Conservation (phyloP, 2,329 filamentous ascomycete species). For the Pezicula rhizophila region DNA sequence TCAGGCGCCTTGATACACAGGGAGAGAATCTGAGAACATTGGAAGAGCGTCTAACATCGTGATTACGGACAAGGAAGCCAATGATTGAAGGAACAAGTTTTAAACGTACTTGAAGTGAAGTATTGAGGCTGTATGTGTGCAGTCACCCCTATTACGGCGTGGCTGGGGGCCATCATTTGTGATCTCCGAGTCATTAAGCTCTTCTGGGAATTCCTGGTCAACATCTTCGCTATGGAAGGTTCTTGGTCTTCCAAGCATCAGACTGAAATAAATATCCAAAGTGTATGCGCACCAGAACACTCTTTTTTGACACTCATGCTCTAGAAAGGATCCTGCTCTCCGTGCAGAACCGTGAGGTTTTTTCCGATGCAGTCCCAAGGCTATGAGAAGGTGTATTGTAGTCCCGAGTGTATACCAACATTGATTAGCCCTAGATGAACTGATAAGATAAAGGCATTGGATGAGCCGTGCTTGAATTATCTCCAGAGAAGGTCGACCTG, state of each 20-base stretch:
- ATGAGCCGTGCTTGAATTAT: too few relatives aligned
- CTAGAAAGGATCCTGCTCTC: conserved; percentile 2
- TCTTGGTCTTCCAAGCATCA: conserved; percentile 55
- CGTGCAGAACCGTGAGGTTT: too few relatives aligned
- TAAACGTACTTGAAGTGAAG: conserved; percentile 31
- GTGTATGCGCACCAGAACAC: conserved; percentile 59
- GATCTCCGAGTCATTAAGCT: conserved; percentile 51
- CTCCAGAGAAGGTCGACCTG: too few relatives aligned
- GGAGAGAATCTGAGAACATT: too few relatives aligned
- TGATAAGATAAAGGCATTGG: too few relatives aligned
- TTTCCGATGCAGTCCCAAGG: too few relatives aligned
- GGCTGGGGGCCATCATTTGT: conserved; percentile 16
- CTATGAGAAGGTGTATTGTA: too few relatives aligned
- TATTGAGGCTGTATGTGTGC: conserved; percentile 26
- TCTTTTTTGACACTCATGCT: conserved; percentile 46
- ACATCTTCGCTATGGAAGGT: conserved; percentile 59
- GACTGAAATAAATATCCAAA: conserved; percentile 48
- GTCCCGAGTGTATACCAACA: too few relatives aligned
- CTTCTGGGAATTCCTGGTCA: conserved; percentile 52
- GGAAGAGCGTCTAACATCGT: too few relatives aligned
- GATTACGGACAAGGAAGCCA: too few relatives aligned
- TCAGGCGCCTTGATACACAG: too few relatives aligned
- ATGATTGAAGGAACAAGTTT: neutral
- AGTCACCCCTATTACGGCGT: neutral
- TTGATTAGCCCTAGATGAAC: too few relatives aligned